Percentiles rank a stretch among this genome's conserved stretches.
phyloP scores from a whole-genome alignment of 2,329 filamentous ascomycete genomes.

The Phialemoniopsis sp. region DNA sequence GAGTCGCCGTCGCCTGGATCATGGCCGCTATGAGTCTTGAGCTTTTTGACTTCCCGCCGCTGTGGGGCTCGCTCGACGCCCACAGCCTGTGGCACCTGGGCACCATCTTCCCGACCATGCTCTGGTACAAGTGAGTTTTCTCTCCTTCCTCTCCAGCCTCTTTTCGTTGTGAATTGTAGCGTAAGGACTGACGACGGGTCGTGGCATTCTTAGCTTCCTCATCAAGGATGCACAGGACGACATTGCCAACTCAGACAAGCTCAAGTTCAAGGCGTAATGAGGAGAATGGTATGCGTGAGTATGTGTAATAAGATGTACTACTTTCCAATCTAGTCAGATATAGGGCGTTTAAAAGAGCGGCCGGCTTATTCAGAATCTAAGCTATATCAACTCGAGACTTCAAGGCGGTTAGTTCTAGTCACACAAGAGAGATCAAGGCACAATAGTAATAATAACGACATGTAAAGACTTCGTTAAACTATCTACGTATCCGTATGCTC shows the following conservation, averaged over 20 bases:
- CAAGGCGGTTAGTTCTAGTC: no score
- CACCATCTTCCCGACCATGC: constrained; percentile 79
- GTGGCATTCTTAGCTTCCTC: constrained; percentile 67
- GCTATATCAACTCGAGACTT: not conserved
- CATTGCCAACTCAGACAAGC: constrained; percentile 60
- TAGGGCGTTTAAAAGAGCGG: not conserved
- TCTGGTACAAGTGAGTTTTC: constrained; percentile 90
- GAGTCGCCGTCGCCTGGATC: constrained; percentile 87
- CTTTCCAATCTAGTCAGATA: no score
- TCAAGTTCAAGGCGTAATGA: constrained; percentile 56
- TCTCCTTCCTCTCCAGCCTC: constrained; percentile 2
- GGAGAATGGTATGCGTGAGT: no score
- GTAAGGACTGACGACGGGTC: constrained; percentile 1
- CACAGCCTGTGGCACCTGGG: constrained; percentile 95
- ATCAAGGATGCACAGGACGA: constrained; percentile 83
- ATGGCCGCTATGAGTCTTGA: constrained; percentile 93
- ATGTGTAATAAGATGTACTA: no score
- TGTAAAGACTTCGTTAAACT: no score
- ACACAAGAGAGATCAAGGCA: no score
- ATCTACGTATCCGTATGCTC: no score
- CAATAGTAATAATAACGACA: no score
- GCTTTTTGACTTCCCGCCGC: constrained; percentile 87
- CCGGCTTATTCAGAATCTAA: not conserved
- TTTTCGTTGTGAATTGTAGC: no score
- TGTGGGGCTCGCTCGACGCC: constrained; percentile 79